Base-by-base conservation (phyloP, 1,284 basidiomycete species). In the Tylopilus orsonianus region DNA sequence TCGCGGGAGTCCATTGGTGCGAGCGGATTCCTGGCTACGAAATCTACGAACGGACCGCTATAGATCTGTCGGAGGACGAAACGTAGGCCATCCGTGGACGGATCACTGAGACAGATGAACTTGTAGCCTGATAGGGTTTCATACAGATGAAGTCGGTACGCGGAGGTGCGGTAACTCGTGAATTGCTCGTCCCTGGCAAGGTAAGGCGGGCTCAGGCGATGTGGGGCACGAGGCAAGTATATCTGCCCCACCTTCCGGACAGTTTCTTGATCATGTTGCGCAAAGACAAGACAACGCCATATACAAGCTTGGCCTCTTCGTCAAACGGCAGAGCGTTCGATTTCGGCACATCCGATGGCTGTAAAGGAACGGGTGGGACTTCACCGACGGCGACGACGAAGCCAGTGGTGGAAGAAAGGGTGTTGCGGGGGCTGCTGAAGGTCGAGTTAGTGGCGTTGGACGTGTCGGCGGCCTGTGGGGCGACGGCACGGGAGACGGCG, bases 221-320 rank as follows among this genome's bases (percentile, higher is more conserved):
- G 48, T 29, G 39, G 29, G 41, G 42, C n/a, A 27, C 8, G 38
- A 24, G 41, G n/a, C 4, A 46, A 30, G 19, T 32, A 48, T 5
- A n/a, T 1, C 6, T n/a, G 41, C 41, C 40, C 6, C 41, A 48
- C 92, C 83, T 80, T 59, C 87, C 87, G 16, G 92, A 90, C 12
- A 99, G 69, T 71, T 97, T 98, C 74, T 88, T 95, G 63, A 95
- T 78, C 92, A 99, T 95, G 68, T 94, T 96, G 46, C 93, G 74
- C 56, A 99, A 68, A 7, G 93, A 96, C 46, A 97, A 76, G 16
- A 99, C 80, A 37, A 99, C 90, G 51, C 97, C 97, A 65, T 98
- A 99, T 0, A 99, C 94, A 46, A 99, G 80, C 69, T 99, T 99
- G 2, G 90, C 87, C 69, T 99, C 95, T 70, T 99, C 96, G 64